Base-by-base conservation (phyloP, 352 stramenopile species). In the Ophiocytium majus region DNA sequence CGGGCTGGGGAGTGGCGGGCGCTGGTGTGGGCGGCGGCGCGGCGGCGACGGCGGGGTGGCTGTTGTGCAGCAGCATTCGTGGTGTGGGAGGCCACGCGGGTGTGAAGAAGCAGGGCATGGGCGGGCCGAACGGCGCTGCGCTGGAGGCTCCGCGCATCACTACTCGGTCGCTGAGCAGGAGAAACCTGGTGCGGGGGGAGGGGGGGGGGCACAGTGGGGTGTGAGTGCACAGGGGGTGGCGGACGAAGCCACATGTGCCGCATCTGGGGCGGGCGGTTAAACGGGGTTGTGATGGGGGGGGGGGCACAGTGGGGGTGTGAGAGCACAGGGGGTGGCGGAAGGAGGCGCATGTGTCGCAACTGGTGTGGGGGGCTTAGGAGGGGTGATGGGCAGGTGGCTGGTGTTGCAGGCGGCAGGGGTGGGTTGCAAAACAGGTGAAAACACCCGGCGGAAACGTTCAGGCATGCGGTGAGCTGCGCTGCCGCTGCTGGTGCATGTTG, bases 61-160 rank as follows among this genome's bases (percentile, higher is more conserved):
- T n/a, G n/a, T n/a, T n/a, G n/a, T n/a, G n/a, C n/a, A n/a, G n/a
- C n/a, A n/a, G n/a, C n/a, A n/a, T n/a, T n/a, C n/a, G n/a, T n/a
- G n/a, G n/a, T 57, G 43, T 5, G 43, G 14, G 5, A 57, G 66
- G 66, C 66, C 66, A 78, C 5, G 66, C 17, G 32, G 5, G 5
- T 5, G 66, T 78, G 35, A 78, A 78, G 14, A 78, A 78, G 5
- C 5, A 78, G 5, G 66, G 10, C 66, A 78, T 78, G 32, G 66
- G 66, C 5, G 66, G 66, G 66, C 66, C 66, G 35, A 78, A 78
- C 32, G 66, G 66, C 32, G 66, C 66, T 5, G 5, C 5, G 35
- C 66, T 78, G 35, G 66, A 78, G 32, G 32, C 5, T 5, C 66
- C 66, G 35, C 66, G 66, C 66, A 78, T 78, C 5, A 78, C 66